Evolutionary conservation across 2,329 filamentous ascomycete genomes (phyloP).

Genomic region (Penicillium decumbens): DNA sequence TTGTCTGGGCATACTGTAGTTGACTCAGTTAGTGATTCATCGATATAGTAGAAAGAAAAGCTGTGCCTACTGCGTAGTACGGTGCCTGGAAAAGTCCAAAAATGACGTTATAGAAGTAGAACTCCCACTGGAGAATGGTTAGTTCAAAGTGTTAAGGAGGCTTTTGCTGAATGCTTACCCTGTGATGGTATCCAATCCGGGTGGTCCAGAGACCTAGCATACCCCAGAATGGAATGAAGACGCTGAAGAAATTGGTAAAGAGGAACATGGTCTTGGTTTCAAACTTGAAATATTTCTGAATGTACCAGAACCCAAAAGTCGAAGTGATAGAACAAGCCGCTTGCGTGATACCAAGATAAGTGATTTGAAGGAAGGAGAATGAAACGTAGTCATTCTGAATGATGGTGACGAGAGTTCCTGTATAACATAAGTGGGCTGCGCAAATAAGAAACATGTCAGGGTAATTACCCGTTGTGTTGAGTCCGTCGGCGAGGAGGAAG

Average conservation of each 20-base stretch:
- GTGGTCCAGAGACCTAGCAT: slow-evolving; percentile 42
- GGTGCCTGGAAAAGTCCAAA: slow-evolving; percentile 44
- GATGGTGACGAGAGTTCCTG: slow-evolving; percentile 37
- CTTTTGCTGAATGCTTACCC: slow-evolving; percentile 15
- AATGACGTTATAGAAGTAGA: slow-evolving; percentile 43
- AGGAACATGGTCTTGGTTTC: slow-evolving; percentile 43
- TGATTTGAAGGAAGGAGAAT: slow-evolving; percentile 42
- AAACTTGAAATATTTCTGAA: slow-evolving; percentile 41
- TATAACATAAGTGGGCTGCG: not conserved
- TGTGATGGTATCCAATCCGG: slow-evolving; percentile 39
- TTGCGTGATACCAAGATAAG: slow-evolving; percentile 41
- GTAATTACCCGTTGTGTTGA: slow-evolving; percentile 38
- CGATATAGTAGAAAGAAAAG: not conserved
- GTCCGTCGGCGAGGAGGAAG: slow-evolving; percentile 42
- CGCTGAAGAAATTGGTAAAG: slow-evolving; percentile 40
- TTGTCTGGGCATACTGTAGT: slow-evolving; percentile 40
- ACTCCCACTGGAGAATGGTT: slow-evolving; percentile 32
- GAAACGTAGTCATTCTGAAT: slow-evolving; percentile 41
- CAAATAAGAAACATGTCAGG: not conserved
- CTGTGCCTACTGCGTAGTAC: slow-evolving; percentile 36
- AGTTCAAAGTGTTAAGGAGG: not conserved
- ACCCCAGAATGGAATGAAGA: slow-evolving; percentile 42
- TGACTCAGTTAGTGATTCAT: not conserved
- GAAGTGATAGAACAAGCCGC: slow-evolving; percentile 37
- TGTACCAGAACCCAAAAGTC: slow-evolving; percentile 43